Evolutionary conservation across 495 filamentous ascomycete species (phyloP).

Genomic region (Aspergillus leporis): DNA sequence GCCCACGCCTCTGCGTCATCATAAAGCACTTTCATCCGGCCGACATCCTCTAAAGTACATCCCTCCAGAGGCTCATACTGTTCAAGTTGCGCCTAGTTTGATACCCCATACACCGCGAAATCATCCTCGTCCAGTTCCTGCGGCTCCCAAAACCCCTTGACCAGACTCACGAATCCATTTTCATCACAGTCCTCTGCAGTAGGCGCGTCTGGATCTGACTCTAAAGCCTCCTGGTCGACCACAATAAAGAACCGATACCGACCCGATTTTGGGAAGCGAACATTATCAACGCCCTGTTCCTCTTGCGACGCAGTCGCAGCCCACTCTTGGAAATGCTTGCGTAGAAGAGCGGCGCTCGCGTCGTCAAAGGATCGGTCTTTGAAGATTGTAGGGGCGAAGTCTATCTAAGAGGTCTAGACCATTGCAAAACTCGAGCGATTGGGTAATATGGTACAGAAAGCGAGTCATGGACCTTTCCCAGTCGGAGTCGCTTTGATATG

Average conservation of each 20-base stretch:
- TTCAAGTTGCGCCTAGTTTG: not conserved
- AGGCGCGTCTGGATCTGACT: constrained; percentile 24
- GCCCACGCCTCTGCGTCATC: constrained; percentile 1
- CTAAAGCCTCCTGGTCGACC: constrained; percentile 29
- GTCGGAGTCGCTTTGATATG: constrained; percentile 30
- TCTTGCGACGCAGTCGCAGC: constrained; percentile 15
- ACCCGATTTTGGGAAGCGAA: constrained; percentile 1
- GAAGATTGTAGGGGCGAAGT: constrained; percentile 31
- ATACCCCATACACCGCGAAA: not conserved
- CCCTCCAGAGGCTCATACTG: constrained; percentile 28
- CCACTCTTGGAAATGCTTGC: constrained; percentile 32
- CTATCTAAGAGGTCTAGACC: constrained; percentile 31
- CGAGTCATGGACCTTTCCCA: constrained; percentile 30
- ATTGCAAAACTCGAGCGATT: constrained; percentile 21
- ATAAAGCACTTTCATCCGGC: constrained; percentile 29
- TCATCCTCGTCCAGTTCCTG: not conserved
- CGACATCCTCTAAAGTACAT: constrained; percentile 28
- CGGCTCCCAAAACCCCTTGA: constrained; percentile 22
- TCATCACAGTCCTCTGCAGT: not conserved
- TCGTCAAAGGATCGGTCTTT: constrained; percentile 32
- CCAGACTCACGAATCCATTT: constrained; percentile 23
- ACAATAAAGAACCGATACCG: constrained; percentile 29
- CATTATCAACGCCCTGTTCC: constrained; percentile 17
- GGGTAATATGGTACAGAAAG: constrained; percentile 13
- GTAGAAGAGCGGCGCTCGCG: constrained; percentile 22